phyloP scores from a whole-genome alignment of 352 stramenopile genomes.

The Sclerospora graminicola region DNA sequence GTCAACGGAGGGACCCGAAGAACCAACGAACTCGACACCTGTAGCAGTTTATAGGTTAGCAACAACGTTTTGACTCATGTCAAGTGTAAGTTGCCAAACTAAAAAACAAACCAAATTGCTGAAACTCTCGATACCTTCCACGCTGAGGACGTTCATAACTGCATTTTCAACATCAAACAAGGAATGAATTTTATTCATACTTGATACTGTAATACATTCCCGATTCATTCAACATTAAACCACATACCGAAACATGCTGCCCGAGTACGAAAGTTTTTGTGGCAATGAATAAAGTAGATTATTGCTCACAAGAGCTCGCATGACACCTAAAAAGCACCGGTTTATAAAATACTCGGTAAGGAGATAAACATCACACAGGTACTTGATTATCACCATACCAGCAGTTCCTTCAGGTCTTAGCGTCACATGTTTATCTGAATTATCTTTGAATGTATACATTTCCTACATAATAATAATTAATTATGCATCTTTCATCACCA shows the following conservation, averaged over 20 bases:
- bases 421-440: constrained; percentile 80
- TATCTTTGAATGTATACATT: constrained; percentile 86
- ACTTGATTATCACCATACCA: constrained; percentile 17
- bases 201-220: neutral
- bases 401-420: constrained; percentile 79
- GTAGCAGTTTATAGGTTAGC: neutral
- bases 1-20: constrained; percentile 62
- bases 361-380: neutral
- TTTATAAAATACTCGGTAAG: neutral
- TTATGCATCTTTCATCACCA: neutral
- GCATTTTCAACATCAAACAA: neutral
- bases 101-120: constrained; percentile 62
- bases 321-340: constrained; percentile 41
- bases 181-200: neutral
- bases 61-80: neutral
- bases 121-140: constrained; percentile 80
- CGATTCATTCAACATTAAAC: neutral
- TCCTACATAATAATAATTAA: constrained; percentile 31
- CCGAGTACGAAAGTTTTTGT: constrained; percentile 76
- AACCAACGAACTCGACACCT: constrained; percentile 80
- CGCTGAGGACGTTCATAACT: constrained; percentile 84
- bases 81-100: neutral
- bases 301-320: constrained; percentile 70
- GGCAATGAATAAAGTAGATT: constrained; percentile 62
- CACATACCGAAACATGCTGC: constrained; percentile 81